Conservation (phyloP, 2,329 filamentous ascomycete genomes). For the Colletotrichum incanum region DNA sequence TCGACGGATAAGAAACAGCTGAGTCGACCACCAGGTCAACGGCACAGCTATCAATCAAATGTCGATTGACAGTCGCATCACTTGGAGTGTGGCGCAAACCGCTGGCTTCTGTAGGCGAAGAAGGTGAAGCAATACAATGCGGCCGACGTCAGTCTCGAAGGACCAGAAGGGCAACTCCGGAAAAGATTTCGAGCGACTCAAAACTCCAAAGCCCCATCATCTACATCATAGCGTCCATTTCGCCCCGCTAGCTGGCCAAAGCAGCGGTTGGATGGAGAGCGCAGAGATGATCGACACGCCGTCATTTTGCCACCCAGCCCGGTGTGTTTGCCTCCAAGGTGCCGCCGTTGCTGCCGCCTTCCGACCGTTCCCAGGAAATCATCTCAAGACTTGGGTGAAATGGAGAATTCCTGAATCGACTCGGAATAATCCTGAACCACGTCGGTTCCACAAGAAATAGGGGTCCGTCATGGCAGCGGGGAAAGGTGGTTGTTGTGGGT, state of each 20-base stretch:
- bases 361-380: conserved; percentile 10
- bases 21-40: background rate
- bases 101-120: no score
- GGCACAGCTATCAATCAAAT: background rate
- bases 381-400: background rate
- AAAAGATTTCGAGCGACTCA: conserved; percentile 4
- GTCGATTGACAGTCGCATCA: background rate
- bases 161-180: background rate
- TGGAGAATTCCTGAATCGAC: background rate
- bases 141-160: background rate
- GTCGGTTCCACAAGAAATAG: background rate
- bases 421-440: background rate
- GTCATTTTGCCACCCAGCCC: conserved; percentile 31
- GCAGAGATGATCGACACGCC: conserved; percentile 27
- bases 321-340: conserved; percentile 16
- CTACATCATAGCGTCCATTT: conserved; percentile 28
- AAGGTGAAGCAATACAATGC: background rate
- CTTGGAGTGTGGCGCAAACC: background rate
- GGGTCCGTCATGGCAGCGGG: conserved; percentile 4
- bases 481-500: conserved; percentile 9
- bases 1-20: background rate
- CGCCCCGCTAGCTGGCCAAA: background rate
- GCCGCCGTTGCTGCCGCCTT: conserved; percentile 22
- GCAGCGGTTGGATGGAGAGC: background rate
- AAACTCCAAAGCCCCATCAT: background rate